Base-by-base conservation (phyloP, 441 rosid genomes). In the Pelargonium cotyledonis region DNA sequence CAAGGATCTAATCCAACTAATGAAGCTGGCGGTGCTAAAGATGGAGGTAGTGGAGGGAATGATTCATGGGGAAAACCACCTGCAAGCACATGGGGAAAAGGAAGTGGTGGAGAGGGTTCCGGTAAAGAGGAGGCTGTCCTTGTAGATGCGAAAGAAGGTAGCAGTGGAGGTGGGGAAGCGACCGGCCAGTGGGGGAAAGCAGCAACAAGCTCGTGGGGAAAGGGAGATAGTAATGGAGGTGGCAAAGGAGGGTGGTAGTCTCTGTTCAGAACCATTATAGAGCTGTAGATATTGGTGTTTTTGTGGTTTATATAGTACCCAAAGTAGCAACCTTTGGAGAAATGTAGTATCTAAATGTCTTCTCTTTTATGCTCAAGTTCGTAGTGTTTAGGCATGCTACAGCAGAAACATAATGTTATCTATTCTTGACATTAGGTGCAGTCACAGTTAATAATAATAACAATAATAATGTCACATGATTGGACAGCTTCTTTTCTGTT, bases 161-260 rank as follows among this genome's bases (percentile, higher is more conserved):
- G 38, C 7, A 18, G 38, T 61, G 69, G 65, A 2, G 70, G 70
- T 26, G 61, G 77, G 53, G 72, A 69, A 18, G 2, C 70, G 9
- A 68, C 55, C 51, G 72, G 67, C 65, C 63, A 75, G 4, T 73
- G 81, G 75, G 82, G 73, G 68, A 81, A 81, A 68, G 53, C 72
- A 65, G 68, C 85, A 40, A 66, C 79, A 76, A 80, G 80, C 46
- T 63, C 75, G 58, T 74, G 84, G 70, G 80, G 71, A 67, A 80
- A 79, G 63, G 67, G 44, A 43, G 70, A 51, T 11, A 10, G 63
- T 43, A 68, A 73, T 10, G 76, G 71, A 68, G 31, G 74, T 38
- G 46, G 72, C 73, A 72, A 67, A 21, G 84, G 86, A 49, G 81
- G 85, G 65, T 73, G 84, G 84, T 71, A 75, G 38, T 65, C 14